Evolutionary conservation across 176 grass and related monocot genomes (phyloP).

Genomic region (Leersia perrieri): DNA sequence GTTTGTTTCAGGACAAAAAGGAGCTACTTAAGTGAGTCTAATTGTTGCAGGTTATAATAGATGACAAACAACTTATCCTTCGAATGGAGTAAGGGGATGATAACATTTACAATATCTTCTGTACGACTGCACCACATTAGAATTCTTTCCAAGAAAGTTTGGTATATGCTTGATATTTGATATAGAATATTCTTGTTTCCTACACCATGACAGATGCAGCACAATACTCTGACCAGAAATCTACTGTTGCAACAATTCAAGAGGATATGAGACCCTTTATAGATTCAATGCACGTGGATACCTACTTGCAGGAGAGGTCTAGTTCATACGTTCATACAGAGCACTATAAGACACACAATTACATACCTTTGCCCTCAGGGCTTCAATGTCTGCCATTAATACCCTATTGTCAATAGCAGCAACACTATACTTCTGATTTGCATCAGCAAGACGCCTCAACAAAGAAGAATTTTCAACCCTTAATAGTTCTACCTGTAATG

Average conservation of each 20-base stretch:
- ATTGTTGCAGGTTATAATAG: not conserved
- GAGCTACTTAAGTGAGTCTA: not conserved
- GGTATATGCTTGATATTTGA: not conserved
- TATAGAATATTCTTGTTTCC: not conserved
- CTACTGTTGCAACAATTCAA: not conserved
- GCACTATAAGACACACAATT: not conserved
- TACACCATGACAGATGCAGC: not conserved
- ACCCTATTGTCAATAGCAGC: conserved; percentile 55
- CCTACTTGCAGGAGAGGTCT: not conserved
- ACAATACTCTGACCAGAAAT: not conserved
- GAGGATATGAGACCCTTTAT: not conserved
- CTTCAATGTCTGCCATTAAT: conserved; percentile 60
- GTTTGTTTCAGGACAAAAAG: not conserved
- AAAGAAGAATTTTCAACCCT: conserved; percentile 61
- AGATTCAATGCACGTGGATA: not conserved
- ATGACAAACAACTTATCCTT: not conserved
- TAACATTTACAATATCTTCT: not conserved
- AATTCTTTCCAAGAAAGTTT: not conserved
- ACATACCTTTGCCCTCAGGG: conserved; percentile 61
- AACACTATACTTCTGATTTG: conserved; percentile 55
- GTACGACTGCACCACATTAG: not conserved
- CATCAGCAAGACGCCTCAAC: conserved; percentile 46
- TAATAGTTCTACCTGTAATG: conserved; percentile 49
- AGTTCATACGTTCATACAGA: not conserved
- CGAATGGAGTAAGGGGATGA: not conserved